A percentile compares a stretch with the other conserved stretches of the same genome.
Conservation (phyloP, 2,329 filamentous ascomycete genomes). For the Ceratocystis smalleyi region DNA sequence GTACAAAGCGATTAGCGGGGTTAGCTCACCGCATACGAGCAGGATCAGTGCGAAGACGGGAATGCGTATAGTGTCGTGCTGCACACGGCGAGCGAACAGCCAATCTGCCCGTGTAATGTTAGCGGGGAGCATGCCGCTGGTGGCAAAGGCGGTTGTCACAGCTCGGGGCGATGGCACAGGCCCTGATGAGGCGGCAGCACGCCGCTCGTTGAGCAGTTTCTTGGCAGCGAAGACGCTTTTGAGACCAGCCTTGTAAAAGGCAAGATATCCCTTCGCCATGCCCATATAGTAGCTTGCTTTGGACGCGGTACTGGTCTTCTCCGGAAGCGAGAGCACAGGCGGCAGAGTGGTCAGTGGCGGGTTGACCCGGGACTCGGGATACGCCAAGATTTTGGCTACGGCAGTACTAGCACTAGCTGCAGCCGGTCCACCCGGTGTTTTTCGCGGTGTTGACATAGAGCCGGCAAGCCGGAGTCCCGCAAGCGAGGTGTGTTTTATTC, state of each 20-base stretch:
- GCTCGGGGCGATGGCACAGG: constrained; percentile 32
- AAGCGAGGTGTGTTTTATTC: neutral
- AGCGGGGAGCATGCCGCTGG: constrained; percentile 48
- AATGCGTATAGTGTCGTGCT: constrained; percentile 59
- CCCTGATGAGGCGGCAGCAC: constrained; percentile 18
- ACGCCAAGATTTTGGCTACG: neutral
- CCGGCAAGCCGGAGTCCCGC: neutral
- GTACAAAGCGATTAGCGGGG: constrained; percentile 60
- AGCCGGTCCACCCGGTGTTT: neutral
- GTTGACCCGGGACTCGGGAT: constrained; percentile 35
- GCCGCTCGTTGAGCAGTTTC: constrained; percentile 32
- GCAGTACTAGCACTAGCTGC: neutral
- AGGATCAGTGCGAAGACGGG: constrained; percentile 65
- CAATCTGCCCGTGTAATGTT: constrained; percentile 47
- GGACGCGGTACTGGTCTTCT: constrained; percentile 29
- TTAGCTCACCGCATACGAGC: constrained; percentile 69
- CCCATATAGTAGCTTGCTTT: constrained; percentile 37
- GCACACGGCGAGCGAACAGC: constrained; percentile 52
- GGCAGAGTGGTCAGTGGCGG: constrained; percentile 59
- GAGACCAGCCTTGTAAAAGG: constrained; percentile 79
- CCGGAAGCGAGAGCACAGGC: constrained; percentile 49
- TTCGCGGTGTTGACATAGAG: neutral
- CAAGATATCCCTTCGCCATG: constrained; percentile 58
- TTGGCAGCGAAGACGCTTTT: constrained; percentile 58
- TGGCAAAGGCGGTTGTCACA: constrained; percentile 21